These are phyloP conservation scores for Schoenoplectus triqueter DNA, from an alignment of 202 grass and related monocot species.

Conservation along the genomic window DNA sequence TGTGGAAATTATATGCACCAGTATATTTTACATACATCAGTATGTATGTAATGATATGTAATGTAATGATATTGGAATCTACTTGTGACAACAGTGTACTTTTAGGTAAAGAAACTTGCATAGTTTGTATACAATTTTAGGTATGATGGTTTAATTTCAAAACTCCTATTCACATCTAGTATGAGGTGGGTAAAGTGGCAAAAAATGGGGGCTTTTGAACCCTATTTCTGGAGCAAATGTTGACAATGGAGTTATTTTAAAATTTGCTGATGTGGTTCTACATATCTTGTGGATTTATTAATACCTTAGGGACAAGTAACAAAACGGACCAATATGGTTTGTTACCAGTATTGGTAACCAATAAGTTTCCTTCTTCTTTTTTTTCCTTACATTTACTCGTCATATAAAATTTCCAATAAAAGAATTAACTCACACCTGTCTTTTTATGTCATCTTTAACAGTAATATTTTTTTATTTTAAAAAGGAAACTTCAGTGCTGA, in stretches of 20 bases:
- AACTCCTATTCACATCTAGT: background rate
- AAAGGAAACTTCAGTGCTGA: constrained; percentile 77
- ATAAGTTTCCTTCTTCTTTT: background rate
- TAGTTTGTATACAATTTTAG: background rate
- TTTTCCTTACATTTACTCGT: background rate
- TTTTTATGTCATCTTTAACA: constrained; percentile 20
- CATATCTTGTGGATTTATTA: background rate
- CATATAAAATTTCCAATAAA: background rate
- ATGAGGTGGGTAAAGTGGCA: background rate
- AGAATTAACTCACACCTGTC: background rate
- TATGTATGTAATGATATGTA: background rate
- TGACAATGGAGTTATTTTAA: background rate
- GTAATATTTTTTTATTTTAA: constrained; percentile 22
- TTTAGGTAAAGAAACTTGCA: background rate
- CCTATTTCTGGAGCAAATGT: background rate
- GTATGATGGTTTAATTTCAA: background rate
- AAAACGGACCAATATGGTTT: background rate
- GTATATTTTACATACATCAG: background rate
- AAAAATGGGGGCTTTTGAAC: background rate
- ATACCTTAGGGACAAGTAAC: background rate
- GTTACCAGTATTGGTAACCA: background rate
- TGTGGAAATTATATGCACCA: background rate
- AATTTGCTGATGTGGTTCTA: constrained; percentile 5
- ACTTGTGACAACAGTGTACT: background rate
- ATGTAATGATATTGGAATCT: background rate